These are phyloP conservation scores for Aquilaria yunnanensis DNA, from an alignment of 345 rosid genomes.

Conservation along the genomic window DNA sequence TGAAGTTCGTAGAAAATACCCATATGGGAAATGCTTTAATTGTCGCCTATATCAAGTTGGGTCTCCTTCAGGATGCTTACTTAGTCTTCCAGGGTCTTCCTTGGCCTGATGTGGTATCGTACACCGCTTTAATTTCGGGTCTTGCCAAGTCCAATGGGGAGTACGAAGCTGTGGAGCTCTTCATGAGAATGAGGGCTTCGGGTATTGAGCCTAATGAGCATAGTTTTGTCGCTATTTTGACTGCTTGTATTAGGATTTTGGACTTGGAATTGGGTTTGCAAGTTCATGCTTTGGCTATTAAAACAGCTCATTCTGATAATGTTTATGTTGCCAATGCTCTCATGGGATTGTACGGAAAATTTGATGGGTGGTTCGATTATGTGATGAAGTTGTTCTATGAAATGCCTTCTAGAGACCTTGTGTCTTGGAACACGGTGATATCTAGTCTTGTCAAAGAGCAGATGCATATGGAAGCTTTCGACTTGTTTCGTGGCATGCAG, in stretches of 20 bases:
- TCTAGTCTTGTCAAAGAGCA: conserved; percentile 49
- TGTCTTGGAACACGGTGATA: conserved; percentile 70
- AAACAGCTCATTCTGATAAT: conserved; percentile 29
- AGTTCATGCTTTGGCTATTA: conserved; percentile 43
- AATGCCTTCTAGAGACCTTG: conserved; percentile 54
- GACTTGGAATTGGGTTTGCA: conserved; percentile 43
- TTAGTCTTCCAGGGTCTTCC: conserved; percentile 40
- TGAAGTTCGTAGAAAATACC: conserved; percentile 42
- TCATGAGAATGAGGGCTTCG: conserved; percentile 47
- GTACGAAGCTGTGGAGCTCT: conserved; percentile 42
- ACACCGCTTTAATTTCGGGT: conserved; percentile 54
- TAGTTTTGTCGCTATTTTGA: conserved; percentile 47
- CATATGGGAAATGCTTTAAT: conserved; percentile 47
- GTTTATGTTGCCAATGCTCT: conserved; percentile 59
- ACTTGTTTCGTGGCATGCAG: conserved; percentile 36
- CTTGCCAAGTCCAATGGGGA: conserved; percentile 48
- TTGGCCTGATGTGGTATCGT: conserved; percentile 63
- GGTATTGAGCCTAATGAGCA: conserved; percentile 47
- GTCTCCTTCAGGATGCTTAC: conserved; percentile 42
- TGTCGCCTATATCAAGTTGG: conserved; percentile 59
- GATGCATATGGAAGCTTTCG: conserved; percentile 35
- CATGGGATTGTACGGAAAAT: conserved; percentile 55
- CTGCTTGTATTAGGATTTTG: conserved; percentile 39
- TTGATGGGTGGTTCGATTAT: conserved; percentile 23
- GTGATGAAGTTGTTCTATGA: conserved; percentile 54